These are phyloP conservation scores for Avena insularis DNA, from an alignment of 176 grass and related monocot species.

Conservation along the genomic window DNA sequence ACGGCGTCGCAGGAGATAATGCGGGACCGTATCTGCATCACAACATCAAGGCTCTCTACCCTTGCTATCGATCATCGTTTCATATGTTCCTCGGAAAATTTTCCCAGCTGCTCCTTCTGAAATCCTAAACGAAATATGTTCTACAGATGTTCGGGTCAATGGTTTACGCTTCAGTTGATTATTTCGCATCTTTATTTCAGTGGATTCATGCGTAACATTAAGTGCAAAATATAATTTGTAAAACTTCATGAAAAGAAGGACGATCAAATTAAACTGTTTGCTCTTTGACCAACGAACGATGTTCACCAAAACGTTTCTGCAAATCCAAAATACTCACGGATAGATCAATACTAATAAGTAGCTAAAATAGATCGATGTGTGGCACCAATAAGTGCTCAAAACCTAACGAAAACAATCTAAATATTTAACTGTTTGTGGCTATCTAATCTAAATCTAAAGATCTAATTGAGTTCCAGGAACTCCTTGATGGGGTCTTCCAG, in stretches of 20 bases:
- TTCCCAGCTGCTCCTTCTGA: not conserved
- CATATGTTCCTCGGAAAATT: not conserved
- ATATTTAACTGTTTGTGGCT: too few relatives aligned
- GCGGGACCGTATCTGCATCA: too few relatives aligned
- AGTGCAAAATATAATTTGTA: not conserved
- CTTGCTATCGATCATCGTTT: not conserved
- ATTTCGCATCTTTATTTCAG: not conserved
- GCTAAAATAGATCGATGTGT: not conserved
- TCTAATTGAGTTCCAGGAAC: too few relatives aligned
- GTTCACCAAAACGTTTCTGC: not conserved
- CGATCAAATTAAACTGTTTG: not conserved
- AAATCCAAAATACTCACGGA: not conserved
- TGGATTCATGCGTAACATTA: not conserved
- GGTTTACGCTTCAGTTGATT: too few relatives aligned
- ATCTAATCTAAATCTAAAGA: too few relatives aligned
- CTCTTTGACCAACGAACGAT: not conserved
- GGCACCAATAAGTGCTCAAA: not conserved
- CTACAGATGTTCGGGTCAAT: not conserved
- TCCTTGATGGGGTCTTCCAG: too few relatives aligned
- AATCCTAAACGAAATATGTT: not conserved
- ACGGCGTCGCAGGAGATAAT: too few relatives aligned
- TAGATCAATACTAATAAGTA: too few relatives aligned
- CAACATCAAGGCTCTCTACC: too few relatives aligned
- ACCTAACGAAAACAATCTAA: too few relatives aligned
- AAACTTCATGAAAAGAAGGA: not conserved